Evolutionary conservation across 2,329 filamentous ascomycete species (phyloP), one percentile per base, ranked within the genome.

Genomic region (Trichophyton rubrum): DNA sequence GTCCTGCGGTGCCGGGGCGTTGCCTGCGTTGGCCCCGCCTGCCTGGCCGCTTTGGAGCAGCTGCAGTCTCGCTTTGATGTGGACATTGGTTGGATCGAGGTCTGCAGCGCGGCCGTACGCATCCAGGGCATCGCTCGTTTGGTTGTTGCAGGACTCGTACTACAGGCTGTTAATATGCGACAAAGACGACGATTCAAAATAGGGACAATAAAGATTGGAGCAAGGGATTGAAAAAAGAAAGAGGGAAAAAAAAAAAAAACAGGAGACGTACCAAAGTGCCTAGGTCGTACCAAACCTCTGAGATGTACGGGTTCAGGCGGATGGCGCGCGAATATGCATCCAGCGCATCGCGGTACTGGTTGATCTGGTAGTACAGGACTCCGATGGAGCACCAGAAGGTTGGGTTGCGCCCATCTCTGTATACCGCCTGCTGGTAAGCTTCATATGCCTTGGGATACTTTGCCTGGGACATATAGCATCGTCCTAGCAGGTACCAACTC

Each of bases 361-460:
- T 99, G 79, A 99, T 99, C 76, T 97, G 93, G 77, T 97, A 99
- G 74, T 99, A 99, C 62, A 99, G 82, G 15, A 99, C 93, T 72
- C 93, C 93, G 71, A 99, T 99, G 8, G 92, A 97, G 78, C 93
- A 97, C 93, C 93, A 99, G 79, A 97, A 99, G 1, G 93, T 97
- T 17, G 93, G 93, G 72, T 97, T 97, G 67, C 93, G 87, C 38
- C 93, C 93, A 72, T 99, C 93, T 61, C 93, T 90, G 72, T 99
- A 99, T 43, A 99, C 93, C 2, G 93, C 93, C 78, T 99, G 93
- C 72, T 99, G 93, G 74, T 97, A 97, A 4, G 93, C 92, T 72
- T 99, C 93, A 69, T 97, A 97, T 0, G 93, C 93, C 74, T 97
- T 97, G 69, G 92, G 92, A 69, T 97, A 97, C 74, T 97, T 97